These are phyloP conservation scores for Chaetothyriales sp. DNA, from an alignment of 2,329 filamentous ascomycete species.

Conservation along the genomic window DNA sequence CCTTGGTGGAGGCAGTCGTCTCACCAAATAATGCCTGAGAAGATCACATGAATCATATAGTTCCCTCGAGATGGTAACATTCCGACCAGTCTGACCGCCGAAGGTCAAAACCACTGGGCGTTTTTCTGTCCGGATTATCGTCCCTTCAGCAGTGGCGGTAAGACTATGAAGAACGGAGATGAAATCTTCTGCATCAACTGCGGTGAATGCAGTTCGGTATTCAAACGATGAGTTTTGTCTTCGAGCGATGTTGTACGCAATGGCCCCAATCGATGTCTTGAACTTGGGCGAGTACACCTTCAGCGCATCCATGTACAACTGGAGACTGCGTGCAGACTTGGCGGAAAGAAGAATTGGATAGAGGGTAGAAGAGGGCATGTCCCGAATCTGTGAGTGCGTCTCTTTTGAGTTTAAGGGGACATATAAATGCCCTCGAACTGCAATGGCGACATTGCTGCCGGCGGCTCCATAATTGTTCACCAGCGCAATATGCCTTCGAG, in stretches of 20 bases:
- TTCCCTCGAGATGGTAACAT: slow-evolving; percentile 8
- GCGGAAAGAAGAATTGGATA: neutral
- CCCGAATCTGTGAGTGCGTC: neutral
- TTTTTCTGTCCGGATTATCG: neutral
- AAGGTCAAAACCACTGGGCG: slow-evolving; percentile 19
- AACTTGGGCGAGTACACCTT: neutral
- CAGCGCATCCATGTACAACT: neutral
- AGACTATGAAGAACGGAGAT: neutral
- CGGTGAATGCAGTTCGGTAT: neutral
- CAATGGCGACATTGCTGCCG: slow-evolving; percentile 24
- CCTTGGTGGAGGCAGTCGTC: neutral
- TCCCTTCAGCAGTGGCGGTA: neutral
- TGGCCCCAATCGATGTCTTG: neutral
- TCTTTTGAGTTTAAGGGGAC: neutral
- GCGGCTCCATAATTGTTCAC: slow-evolving; percentile 28
- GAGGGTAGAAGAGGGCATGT: neutral
- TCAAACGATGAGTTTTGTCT: neutral
- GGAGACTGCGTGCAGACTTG: neutral
- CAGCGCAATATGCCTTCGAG: slow-evolving; percentile 9
- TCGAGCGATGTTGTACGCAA: neutral
- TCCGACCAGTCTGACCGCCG: slow-evolving; percentile 19
- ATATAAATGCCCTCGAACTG: slow-evolving; percentile 1
- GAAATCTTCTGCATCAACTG: neutral
- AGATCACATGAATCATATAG: slow-evolving; percentile 13
- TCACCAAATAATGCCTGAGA: slow-evolving; percentile 17